Base-by-base conservation (phyloP, 257 asterid species). In the Solanum clarkiae region DNA sequence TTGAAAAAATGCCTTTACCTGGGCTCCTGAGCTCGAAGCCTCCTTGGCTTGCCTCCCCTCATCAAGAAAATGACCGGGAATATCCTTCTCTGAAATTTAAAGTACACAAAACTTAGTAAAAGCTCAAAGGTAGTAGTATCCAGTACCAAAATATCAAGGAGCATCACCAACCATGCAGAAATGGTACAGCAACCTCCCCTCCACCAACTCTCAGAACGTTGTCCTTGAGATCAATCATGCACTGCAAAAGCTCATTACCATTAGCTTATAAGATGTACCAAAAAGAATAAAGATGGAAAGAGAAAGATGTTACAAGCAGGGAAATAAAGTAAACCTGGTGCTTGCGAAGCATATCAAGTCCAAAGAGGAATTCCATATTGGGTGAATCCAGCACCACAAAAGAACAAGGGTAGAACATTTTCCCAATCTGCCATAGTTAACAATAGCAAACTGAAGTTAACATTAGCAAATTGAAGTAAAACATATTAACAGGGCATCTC, bases 291-390 rank as follows among this genome's bases (percentile, higher is more conserved):
- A 79, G 74, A 62, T 69, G 75, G 7, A 85, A 75, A 51, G 8
- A 62, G 32, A 84, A 66, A 84, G 56, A 86, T 42, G 56, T 83
- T 93, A 92, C 65, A 53, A 10, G 7, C 83, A 79, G 7, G 44
- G 83, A 13, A 53, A 79, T 65, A 79, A 79, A 17, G 82, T 53
- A 40, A 79, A 79, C 98, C 92, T 97, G 99, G 90, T 97, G 99
- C 91, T 97, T 97, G 85, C 98, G 98, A 83, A 97, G 97, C 99
- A 95, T 97, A 84, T 97, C 99, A 92, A 97, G 90, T 56, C 99
- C 98, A 90, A 97, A 97, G 57, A 97, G 96, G 90, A 97, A 97
- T 85, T 95, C 99, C 98, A 97, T 97, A 92, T 95, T 97, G 81
- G 98, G 96, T 82, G 95, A 85, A 91, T 97, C 99, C 93, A 97